A percentile compares a stretch with the other conserved stretches of the same genome.
Evolutionary conservation across 106 monocot species (phyloP).

Genomic region (Amphibolis antarctica): DNA sequence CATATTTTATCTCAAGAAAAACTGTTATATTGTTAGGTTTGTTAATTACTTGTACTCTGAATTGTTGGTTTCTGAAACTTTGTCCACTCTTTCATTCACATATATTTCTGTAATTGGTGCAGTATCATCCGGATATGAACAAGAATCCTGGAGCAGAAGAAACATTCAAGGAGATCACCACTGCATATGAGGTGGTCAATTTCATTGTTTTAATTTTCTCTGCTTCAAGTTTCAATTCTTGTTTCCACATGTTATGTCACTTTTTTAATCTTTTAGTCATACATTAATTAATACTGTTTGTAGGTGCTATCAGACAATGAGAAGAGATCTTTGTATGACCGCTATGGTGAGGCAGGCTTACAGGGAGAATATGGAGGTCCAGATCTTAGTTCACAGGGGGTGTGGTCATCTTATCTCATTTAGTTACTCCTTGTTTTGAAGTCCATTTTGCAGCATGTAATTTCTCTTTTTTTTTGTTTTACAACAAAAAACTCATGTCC

Average conservation of each 20-base stretch:
- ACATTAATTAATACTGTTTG: constrained; percentile 14
- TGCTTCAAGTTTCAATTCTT: neutral
- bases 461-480: neutral
- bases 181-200: constrained; percentile 87
- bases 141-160: constrained; percentile 85
- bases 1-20: neutral
- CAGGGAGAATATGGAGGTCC: constrained; percentile 40
- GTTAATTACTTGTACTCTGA: neutral
- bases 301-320: constrained; percentile 98
- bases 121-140: constrained; percentile 99
- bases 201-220: neutral
- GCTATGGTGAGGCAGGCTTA: constrained; percentile 63
- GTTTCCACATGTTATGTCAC: neutral
- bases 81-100: constrained; percentile 1
- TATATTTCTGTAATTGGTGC: constrained; percentile 14
- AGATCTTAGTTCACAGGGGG: constrained; percentile 45
- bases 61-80: neutral
- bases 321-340: constrained; percentile 90
- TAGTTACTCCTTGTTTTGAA: neutral
- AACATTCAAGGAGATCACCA: constrained; percentile 95
- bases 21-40: neutral
- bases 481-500: neutral
- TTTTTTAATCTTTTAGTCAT: neutral
- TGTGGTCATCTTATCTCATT: constrained; percentile 16
- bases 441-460: neutral